Base-by-base conservation (phyloP, 1,284 basidiomycete species). In the Neonothopanus nambi region DNA sequence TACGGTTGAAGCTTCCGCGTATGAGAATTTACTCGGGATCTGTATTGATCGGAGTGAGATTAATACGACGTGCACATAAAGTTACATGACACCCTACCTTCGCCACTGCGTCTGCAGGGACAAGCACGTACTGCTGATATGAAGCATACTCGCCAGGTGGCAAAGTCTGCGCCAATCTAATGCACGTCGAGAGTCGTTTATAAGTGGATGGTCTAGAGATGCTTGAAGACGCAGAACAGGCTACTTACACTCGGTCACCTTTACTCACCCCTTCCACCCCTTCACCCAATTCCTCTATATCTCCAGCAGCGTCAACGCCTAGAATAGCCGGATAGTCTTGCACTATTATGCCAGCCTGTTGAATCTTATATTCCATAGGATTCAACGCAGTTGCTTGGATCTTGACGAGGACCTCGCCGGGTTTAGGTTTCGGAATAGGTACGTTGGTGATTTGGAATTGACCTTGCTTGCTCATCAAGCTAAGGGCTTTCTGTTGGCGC, bases 291-390 rank as follows among this genome's bases (percentile, higher is more conserved):
- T 73, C 70, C 23, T 76, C 77, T 17, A 88, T 77, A 3, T 75
- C 68, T 12, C 87, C 87, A 24, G 79, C 76, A 47, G 75, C 77
- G 61, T 89, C 87, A 17, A 69, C 72, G 3, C 87, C 87, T 9
- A 83, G 64, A 5, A 80, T 66, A 11, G 72, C 68, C 6, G 82
- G 75, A 51, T 57, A 70, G 0, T 61, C 52, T 3, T 52, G 41
- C 5, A 28, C 21, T 28, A 65, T 40, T 21, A 57, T 21, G 3
- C 61, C 62, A 40, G 58, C 58, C 30, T 60, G 65, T 24, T 68
- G 69, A 11, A 73, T 67, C 58, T 77, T 77, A 61, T 68, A 77
- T 59, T 80, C 80, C 20, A 77, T 57, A 3, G 78, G 79, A 59
- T 81, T 81, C 9, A 82, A 67, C 1, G 68, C 74, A 5, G 67